Conservation (phyloP, 2,329 filamentous ascomycete species). For the Colletotrichum sp. region DNA sequence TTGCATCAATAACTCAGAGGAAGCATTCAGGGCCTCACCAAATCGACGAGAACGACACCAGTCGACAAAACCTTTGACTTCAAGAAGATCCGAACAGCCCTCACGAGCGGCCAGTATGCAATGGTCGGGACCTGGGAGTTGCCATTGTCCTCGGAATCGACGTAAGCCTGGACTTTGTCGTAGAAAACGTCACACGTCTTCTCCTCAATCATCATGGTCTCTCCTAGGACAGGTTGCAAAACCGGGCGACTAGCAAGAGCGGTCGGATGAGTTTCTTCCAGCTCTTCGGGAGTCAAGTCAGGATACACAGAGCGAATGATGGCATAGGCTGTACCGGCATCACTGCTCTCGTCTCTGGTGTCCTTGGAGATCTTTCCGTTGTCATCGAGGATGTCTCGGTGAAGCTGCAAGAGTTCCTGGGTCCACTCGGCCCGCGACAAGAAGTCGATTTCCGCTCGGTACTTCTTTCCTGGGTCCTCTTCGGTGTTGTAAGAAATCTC, state of each 20-base stretch:
- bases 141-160: neutral
- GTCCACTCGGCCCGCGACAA: constrained; percentile 57
- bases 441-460: constrained; percentile 64
- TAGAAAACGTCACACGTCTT: neutral
- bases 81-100: constrained; percentile 48
- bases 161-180: neutral
- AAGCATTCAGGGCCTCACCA: constrained; percentile 37
- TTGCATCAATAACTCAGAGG: constrained; percentile 13
- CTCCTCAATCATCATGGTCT: neutral
- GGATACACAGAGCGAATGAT: constrained; percentile 54
- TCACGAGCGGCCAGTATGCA: constrained; percentile 56
- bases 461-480: constrained; percentile 38
- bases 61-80: constrained; percentile 37
- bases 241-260: neutral
- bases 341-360: constrained; percentile 44
- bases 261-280: neutral
- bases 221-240: neutral
- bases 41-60: constrained; percentile 45
- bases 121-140: neutral
- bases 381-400: constrained; percentile 50
- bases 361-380: constrained; percentile 43
- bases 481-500: constrained; percentile 63
- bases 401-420: constrained; percentile 53
- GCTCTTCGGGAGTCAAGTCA: neutral
- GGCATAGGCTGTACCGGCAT: constrained; percentile 44